Conservation (phyloP, 352 stramenopile genomes). For the Pythium insidiosum region DNA sequence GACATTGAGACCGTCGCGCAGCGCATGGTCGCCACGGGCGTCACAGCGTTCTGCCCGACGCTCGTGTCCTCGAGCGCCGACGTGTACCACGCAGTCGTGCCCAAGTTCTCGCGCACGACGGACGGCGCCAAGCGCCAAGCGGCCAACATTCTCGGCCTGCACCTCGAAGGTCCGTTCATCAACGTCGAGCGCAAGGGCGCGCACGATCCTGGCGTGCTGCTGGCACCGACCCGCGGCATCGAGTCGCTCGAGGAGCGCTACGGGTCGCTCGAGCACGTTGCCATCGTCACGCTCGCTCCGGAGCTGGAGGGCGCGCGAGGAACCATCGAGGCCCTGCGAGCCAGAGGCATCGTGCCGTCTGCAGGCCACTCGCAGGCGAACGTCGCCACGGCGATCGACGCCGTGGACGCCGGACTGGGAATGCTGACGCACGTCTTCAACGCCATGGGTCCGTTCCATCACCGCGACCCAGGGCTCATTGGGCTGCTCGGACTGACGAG, state of each 20-base stretch:
- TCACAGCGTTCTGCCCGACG: constrained; percentile 86
- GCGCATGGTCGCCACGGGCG: constrained; percentile 49
- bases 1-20: constrained; percentile 41
- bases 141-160: constrained; percentile 75
- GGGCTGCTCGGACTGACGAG: constrained; percentile 62
- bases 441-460: constrained; percentile 88
- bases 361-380: constrained; percentile 74
- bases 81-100: constrained; percentile 51
- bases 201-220: constrained; percentile 59
- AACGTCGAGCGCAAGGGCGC: constrained; percentile 67
- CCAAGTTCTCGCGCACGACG: constrained; percentile 31
- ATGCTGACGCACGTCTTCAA: constrained; percentile 92
- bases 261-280: constrained; percentile 43
- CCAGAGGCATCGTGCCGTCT: constrained; percentile 44
- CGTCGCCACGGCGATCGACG: constrained; percentile 57
- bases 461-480: constrained; percentile 85
- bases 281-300: constrained; percentile 83
- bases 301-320: constrained; percentile 68
- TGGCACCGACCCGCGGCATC: constrained; percentile 26
- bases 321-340: constrained; percentile 31
- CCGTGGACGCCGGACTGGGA: constrained; percentile 49
- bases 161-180: constrained; percentile 90
- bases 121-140: constrained; percentile 21
- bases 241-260: constrained; percentile 45
- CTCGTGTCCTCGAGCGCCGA: constrained; percentile 67